phyloP scores from a whole-genome alignment of 352 stramenopile species.

The Pythium vanterpoolii region DNA sequence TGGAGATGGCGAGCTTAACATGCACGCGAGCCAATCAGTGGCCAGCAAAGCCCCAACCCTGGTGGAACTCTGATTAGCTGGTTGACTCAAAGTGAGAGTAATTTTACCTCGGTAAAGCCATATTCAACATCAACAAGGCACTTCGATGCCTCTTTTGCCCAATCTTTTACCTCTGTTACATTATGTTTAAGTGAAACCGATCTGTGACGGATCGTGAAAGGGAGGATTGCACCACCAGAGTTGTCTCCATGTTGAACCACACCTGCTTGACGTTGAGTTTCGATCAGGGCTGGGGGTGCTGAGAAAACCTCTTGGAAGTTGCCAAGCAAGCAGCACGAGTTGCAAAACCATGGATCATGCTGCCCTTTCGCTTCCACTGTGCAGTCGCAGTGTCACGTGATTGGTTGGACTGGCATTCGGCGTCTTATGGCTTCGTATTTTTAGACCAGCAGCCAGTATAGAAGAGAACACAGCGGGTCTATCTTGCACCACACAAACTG shows the following conservation, averaged over 20 bases:
- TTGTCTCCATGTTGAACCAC: conserved; percentile 21
- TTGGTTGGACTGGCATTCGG: conserved; percentile 7
- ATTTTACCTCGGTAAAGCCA: not conserved
- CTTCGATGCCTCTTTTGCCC: not conserved
- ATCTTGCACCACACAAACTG: not conserved
- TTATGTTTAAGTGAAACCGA: conserved; percentile 4
- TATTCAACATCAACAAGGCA: conserved; percentile 10
- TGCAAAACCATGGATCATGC: conserved; percentile 13
- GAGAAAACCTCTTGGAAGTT: not conserved
- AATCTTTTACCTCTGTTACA: not conserved
- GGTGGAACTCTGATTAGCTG: conserved; percentile 7
- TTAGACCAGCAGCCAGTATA: too few relatives aligned
- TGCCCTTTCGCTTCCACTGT: conserved; percentile 12
- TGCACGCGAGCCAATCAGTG: conserved; percentile 18
- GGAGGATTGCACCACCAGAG: conserved; percentile 15
- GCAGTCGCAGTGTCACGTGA: conserved; percentile 1
- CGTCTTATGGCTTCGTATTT: conserved; percentile 6
- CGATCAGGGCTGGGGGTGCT: conserved; percentile 16
- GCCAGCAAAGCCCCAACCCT: conserved; percentile 7
- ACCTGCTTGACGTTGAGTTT: conserved; percentile 28
- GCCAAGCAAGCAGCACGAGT: conserved; percentile 11
- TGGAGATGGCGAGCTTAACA: conserved; percentile 19
- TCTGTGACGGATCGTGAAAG: conserved; percentile 12
- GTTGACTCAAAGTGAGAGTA: not conserved
- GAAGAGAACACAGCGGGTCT: not conserved